These are phyloP conservation scores for Naganishia kalamii DNA, from an alignment of 768 basidiomycete genomes.

Conservation along the genomic window DNA sequence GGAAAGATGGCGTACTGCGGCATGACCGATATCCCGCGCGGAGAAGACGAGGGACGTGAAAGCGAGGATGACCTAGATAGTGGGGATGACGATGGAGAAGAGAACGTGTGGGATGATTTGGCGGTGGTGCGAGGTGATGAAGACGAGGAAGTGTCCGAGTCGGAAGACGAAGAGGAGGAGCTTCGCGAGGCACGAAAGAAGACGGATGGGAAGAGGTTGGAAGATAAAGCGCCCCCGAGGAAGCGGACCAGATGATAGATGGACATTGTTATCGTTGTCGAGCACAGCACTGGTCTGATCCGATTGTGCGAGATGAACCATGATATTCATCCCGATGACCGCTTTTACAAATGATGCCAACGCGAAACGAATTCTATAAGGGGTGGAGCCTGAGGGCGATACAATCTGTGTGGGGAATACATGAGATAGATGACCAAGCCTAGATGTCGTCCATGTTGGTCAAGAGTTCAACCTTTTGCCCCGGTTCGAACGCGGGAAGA, in stretches of 20 bases:
- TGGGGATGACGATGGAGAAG: neutral
- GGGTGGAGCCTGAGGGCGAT: neutral
- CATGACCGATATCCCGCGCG: neutral
- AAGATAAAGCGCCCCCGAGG: neutral
- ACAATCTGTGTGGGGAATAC: neutral
- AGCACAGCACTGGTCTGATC: too few species aligned
- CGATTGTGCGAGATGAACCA: neutral
- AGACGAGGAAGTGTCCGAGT: neutral
- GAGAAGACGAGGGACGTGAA: neutral
- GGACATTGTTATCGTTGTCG: neutral
- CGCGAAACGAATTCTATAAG: neutral
- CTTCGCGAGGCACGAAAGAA: slow-evolving; percentile 8
- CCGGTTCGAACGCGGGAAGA: slow-evolving; percentile 94
- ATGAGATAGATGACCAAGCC: neutral
- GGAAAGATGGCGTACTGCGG: slow-evolving; percentile 17
- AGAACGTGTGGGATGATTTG: slow-evolving; percentile 50
- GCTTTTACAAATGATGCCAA: neutral
- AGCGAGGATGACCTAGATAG: neutral
- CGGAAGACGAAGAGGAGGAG: slow-evolving; percentile 1
- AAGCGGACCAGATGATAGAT: neutral
- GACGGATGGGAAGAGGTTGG: neutral
- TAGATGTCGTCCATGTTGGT: slow-evolving; percentile 83
- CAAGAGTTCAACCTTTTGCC: slow-evolving; percentile 91
- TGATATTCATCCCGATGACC: neutral
- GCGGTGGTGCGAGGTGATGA: slow-evolving; percentile 70